These are phyloP conservation scores for Chytriomyces hyalinus DNA, from an alignment of 192 early-diverging fungal species.

Conservation along the genomic window DNA sequence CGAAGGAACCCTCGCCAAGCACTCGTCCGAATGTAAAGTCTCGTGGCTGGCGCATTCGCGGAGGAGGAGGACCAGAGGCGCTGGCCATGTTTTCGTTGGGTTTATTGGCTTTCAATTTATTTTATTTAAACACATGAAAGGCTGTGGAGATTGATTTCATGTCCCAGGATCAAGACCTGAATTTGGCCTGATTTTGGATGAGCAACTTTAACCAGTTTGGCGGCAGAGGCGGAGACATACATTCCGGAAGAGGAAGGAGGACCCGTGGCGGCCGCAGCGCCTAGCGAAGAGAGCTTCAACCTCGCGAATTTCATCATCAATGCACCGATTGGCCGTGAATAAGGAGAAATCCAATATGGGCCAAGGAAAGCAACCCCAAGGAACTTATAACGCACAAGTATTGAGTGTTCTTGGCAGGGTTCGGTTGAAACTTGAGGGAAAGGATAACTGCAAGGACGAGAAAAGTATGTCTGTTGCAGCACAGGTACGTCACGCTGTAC, in stretches of 20 bases:
- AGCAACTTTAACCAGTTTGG: too few relatives aligned
- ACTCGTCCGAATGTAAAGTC: constrained; percentile 87
- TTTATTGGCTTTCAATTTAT: too few relatives aligned
- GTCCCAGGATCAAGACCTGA: too few relatives aligned
- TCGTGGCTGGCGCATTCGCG: constrained; percentile 70
- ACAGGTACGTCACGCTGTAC: neutral
- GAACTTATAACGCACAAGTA: constrained; percentile 62
- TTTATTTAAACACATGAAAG: too few relatives aligned
- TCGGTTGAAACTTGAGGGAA: constrained; percentile 69
- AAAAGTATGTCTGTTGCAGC: constrained; percentile 20
- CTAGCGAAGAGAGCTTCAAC: constrained; percentile 18
- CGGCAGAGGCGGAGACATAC: too few relatives aligned
- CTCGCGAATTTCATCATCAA: constrained; percentile 3
- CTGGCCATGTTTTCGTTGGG: too few relatives aligned
- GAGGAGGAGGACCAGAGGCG: constrained; percentile 6
- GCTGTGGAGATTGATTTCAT: too few relatives aligned
- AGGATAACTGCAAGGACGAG: constrained; percentile 50
- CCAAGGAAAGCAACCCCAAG: neutral
- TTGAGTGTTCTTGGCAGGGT: constrained; percentile 66
- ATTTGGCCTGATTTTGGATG: too few relatives aligned
- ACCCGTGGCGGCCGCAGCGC: neutral
- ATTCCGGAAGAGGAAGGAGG: too few relatives aligned
- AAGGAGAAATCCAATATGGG: too few relatives aligned
- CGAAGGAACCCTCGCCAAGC: constrained; percentile 96
- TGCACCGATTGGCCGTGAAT: constrained; percentile 12